Percentiles rank a stretch among this genome's conserved stretches.
phyloP scores from a whole-genome alignment of 305 asterid species.

The Rubia balearica region DNA sequence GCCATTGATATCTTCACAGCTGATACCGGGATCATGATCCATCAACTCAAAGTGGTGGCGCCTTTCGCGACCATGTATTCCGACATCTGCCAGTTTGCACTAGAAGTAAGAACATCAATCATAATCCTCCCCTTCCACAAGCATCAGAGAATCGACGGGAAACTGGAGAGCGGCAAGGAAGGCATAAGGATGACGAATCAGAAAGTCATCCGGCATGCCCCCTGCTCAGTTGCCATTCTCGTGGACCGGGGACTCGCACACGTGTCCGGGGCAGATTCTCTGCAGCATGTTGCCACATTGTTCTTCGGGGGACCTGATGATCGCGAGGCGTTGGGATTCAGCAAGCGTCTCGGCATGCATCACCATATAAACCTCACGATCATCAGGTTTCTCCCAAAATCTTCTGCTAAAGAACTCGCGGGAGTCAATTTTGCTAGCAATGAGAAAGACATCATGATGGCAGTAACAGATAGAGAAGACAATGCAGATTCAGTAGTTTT shows the following conservation, averaged over 20 bases:
- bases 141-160: conserved; percentile 95
- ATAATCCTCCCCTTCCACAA: conserved; percentile 88
- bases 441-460: conserved; percentile 63
- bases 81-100: conserved; percentile 66
- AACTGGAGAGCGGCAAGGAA: conserved; percentile 79
- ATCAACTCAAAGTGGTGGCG: conserved; percentile 64
- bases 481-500: conserved; percentile 55
- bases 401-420: conserved; percentile 31
- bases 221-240: conserved; percentile 73
- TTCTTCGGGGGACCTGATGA: conserved; percentile 97
- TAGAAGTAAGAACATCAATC: conserved; percentile 65
- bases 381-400: conserved; percentile 61
- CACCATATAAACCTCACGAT: conserved; percentile 77
- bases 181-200: conserved; percentile 79
- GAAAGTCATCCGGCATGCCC: conserved; percentile 73
- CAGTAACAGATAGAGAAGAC: conserved; percentile 54
- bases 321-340: conserved; percentile 86
- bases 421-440: conserved; percentile 50
- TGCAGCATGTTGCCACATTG: conserved; percentile 75
- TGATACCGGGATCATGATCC: conserved; percentile 63
- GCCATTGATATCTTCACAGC: conserved; percentile 72
- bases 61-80: conserved; percentile 54
- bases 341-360: conserved; percentile 77
- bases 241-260: conserved; percentile 85
- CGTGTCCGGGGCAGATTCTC: conserved; percentile 39